A percentile compares a stretch with the other conserved stretches of the same genome.
phyloP scores from a whole-genome alignment of 2,329 filamentous ascomycete species.

The Septoria petroselini region DNA sequence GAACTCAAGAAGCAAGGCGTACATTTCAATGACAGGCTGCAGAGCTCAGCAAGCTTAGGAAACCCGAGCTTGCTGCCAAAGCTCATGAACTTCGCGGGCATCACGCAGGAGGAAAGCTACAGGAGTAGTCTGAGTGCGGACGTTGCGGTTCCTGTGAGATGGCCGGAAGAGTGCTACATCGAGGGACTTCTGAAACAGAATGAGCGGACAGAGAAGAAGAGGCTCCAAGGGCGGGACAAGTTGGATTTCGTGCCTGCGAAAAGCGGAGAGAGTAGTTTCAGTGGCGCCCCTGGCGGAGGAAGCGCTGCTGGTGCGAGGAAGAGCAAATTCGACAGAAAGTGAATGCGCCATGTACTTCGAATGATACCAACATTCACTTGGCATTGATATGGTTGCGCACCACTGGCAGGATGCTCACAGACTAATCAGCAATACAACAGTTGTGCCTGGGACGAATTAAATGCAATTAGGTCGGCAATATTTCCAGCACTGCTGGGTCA shows the following conservation, averaged over 20 bases:
- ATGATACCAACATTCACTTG: too few species aligned
- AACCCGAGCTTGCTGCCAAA: slow-evolving; percentile 73
- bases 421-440: too few species aligned
- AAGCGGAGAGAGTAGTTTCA: slow-evolving; percentile 11
- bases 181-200: slow-evolving; percentile 37
- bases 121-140: slow-evolving; percentile 52
- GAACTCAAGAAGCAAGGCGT: slow-evolving; percentile 71
- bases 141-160: slow-evolving; percentile 41
- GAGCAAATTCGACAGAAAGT: slow-evolving; percentile 21
- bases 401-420: too few species aligned
- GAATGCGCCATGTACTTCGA: not conserved
- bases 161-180: slow-evolving; percentile 45
- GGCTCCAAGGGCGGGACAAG: slow-evolving; percentile 32
- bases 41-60: slow-evolving; percentile 62
- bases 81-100: slow-evolving; percentile 65
- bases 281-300: slow-evolving; percentile 7
- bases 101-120: slow-evolving; percentile 60
- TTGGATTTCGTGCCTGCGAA: slow-evolving; percentile 35
- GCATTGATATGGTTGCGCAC: not conserved
- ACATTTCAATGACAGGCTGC: slow-evolving; percentile 75
- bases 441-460: too few species aligned
- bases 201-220: slow-evolving; percentile 43
- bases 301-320: slow-evolving; percentile 3
- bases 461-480: too few species aligned
- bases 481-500: too few species aligned